A percentile compares a stretch with the other conserved stretches of the same genome.
Evolutionary conservation across 306 rosid species (phyloP).

Genomic region (Dicorynia guianensis): DNA sequence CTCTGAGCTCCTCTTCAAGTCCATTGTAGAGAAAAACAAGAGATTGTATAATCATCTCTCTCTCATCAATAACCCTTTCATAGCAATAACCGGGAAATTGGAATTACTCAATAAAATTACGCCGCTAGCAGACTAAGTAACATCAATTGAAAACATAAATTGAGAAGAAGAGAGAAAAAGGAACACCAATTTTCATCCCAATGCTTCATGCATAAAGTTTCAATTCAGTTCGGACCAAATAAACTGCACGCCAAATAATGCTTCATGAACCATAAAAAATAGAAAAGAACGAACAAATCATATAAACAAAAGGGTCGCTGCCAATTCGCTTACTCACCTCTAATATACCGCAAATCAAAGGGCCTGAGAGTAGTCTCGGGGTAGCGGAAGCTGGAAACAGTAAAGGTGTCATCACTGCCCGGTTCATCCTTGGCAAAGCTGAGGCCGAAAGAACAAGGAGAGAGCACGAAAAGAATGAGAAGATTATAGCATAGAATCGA

Average conservation of each 20-base stretch:
- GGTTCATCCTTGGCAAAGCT: conserved; percentile 49
- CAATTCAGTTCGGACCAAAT: conserved; percentile 39
- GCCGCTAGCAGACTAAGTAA: conserved; percentile 1
- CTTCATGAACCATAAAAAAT: conserved; percentile 7
- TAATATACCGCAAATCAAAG: conserved; percentile 74
- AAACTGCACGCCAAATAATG: conserved; percentile 21
- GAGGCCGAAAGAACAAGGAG: conserved; percentile 44
- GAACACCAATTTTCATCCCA: conserved; percentile 3
- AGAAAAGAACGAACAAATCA: conserved; percentile 12
- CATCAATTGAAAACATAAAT: conserved; percentile 9
- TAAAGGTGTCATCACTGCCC: conserved; percentile 61
- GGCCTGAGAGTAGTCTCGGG: conserved; percentile 63
- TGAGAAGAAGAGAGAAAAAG: not conserved
- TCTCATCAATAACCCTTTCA: not conserved
- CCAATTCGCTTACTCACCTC: conserved; percentile 57
- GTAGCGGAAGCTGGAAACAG: conserved; percentile 73
- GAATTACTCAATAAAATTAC: not conserved
- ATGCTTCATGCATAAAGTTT: conserved; percentile 3
- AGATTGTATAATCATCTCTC: not conserved
- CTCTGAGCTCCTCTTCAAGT: not conserved
- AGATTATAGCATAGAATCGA: conserved; percentile 48
- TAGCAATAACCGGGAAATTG: conserved; percentile 6
- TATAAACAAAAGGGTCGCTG: conserved; percentile 34
- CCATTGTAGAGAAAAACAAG: not conserved
- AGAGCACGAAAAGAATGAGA: conserved; percentile 48